Evolutionary conservation across 2,329 filamentous ascomycete genomes (phyloP).

Genomic region (Claviceps sorghi): DNA sequence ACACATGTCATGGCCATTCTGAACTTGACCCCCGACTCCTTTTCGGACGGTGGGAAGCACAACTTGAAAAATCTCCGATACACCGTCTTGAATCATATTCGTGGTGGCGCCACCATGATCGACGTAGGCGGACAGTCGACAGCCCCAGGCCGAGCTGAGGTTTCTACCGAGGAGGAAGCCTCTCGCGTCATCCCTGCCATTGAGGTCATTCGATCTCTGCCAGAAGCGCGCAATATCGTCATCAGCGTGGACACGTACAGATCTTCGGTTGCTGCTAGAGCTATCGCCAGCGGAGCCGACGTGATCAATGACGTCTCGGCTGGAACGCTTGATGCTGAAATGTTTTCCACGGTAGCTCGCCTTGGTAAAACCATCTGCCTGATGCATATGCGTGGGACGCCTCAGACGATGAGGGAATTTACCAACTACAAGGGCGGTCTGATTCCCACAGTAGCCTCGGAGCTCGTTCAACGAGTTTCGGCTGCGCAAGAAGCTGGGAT

Average conservation of each 20-base stretch:
- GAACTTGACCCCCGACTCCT: slow-evolving; percentile 91
- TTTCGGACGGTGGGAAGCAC: slow-evolving; percentile 75
- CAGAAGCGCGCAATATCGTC: slow-evolving; percentile 46
- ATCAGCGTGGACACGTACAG: slow-evolving; percentile 92
- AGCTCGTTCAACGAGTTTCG: slow-evolving; percentile 54
- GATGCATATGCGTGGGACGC: slow-evolving; percentile 90
- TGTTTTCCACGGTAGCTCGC: slow-evolving; percentile 67
- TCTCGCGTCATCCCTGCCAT: slow-evolving; percentile 69
- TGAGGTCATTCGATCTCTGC: slow-evolving; percentile 51
- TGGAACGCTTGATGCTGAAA: slow-evolving; percentile 60
- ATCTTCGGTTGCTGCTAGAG: slow-evolving; percentile 62
- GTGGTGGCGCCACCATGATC: slow-evolving; percentile 63
- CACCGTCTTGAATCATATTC: slow-evolving; percentile 48
- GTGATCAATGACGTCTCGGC: slow-evolving; percentile 92
- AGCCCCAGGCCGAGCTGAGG: slow-evolving; percentile 56
- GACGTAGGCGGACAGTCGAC: slow-evolving; percentile 93
- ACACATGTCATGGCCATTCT: slow-evolving; percentile 88
- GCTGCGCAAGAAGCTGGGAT: slow-evolving; percentile 71
- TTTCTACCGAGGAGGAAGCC: slow-evolving; percentile 60
- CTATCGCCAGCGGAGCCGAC: slow-evolving; percentile 66
- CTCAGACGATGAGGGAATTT: slow-evolving; percentile 61
- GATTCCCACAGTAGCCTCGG: slow-evolving; percentile 46
- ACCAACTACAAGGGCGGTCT: slow-evolving; percentile 56
- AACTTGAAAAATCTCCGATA: slow-evolving; percentile 36
- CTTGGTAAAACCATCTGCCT: slow-evolving; percentile 67